Percentiles rank a stretch among this genome's conserved stretches.
Evolutionary conservation across 2,329 filamentous ascomycete species (phyloP).

Genomic region (Knoxdaviesia capensis): DNA sequence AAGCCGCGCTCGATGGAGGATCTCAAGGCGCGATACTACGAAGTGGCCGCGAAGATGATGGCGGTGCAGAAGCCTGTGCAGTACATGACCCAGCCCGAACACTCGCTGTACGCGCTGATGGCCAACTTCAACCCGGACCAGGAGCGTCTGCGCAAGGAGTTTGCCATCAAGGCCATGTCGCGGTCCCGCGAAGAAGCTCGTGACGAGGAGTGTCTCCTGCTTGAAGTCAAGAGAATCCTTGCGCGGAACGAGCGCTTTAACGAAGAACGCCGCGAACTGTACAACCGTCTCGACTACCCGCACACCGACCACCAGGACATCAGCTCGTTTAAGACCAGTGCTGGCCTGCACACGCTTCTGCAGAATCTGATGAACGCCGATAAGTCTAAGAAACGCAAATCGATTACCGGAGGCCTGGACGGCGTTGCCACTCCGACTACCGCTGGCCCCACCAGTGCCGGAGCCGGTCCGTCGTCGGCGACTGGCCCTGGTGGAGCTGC

Average conservation of each 20-base stretch:
- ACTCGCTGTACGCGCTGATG: constrained; percentile 66
- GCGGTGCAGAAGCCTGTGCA: constrained; percentile 59
- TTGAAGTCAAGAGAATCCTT: constrained; percentile 83
- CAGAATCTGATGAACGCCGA: constrained; percentile 68
- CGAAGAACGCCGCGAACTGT: constrained; percentile 72
- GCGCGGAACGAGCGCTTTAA: constrained; percentile 71
- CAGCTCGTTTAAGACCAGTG: constrained; percentile 58
- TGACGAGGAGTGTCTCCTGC: constrained; percentile 75
- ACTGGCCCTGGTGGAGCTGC: too few relatives aligned
- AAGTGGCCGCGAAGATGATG: constrained; percentile 66
- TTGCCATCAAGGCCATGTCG: constrained; percentile 60
- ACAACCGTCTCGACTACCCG: constrained; percentile 70
- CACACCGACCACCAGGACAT: constrained; percentile 48
- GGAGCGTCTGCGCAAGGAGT: constrained; percentile 65
- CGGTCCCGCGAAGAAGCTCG: constrained; percentile 73
- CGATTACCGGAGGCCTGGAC: constrained; percentile 40
- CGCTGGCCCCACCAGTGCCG: constrained; percentile 16
- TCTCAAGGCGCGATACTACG: constrained; percentile 79
- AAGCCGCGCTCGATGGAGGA: constrained; percentile 62
- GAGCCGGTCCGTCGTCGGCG: neutral
- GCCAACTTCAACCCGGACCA: constrained; percentile 65
- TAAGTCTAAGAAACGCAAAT: constrained; percentile 75
- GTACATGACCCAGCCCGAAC: constrained; percentile 76
- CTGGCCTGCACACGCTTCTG: constrained; percentile 60
- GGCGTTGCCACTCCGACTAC: constrained; percentile 29